Conservation (phyloP, 495 filamentous ascomycete genomes). For the Xanthoparmelia taractica region DNA sequence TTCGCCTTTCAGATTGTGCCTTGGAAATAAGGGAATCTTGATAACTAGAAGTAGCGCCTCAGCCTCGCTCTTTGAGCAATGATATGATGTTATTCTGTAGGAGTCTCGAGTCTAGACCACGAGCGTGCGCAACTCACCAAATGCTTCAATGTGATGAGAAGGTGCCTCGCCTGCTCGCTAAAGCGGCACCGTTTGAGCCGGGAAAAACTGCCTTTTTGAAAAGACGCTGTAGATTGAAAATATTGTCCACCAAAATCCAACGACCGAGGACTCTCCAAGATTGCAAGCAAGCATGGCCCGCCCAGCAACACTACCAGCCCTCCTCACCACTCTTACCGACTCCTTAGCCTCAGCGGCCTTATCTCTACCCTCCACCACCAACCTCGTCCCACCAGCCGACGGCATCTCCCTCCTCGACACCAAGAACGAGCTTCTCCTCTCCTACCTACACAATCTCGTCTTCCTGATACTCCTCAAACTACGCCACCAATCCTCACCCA, state of each 20-base stretch:
- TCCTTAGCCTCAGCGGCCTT: slow-evolving; percentile 55
- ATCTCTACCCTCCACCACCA: slow-evolving; percentile 50
- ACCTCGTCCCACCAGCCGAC: slow-evolving; percentile 58
- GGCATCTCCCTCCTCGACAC: slow-evolving; percentile 90
- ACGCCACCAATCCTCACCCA: slow-evolving; percentile 41
- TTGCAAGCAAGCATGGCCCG: too few species aligned
- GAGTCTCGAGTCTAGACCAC: too few species aligned
- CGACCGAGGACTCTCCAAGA: too few species aligned
- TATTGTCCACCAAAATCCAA: background rate
- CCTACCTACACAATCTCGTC: slow-evolving; percentile 89
- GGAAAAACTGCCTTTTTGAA: background rate
- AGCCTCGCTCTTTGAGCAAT: too few species aligned
- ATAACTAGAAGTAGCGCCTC: too few species aligned
- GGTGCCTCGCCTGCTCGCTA: too few species aligned
- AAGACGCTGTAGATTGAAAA: background rate
- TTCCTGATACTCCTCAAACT: slow-evolving; percentile 82
- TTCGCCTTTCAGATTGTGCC: too few species aligned
- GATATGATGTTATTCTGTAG: too few species aligned
- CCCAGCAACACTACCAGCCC: slow-evolving; percentile 34
- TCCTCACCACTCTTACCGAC: slow-evolving; percentile 50
- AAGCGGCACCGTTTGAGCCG: background rate
- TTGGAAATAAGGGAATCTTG: too few species aligned
- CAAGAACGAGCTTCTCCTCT: slow-evolving; percentile 91
- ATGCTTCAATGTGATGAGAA: too few species aligned
- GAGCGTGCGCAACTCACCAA: too few species aligned